Base-by-base conservation (phyloP, 352 stramenopile species). In the Phytophthora megakarya region DNA sequence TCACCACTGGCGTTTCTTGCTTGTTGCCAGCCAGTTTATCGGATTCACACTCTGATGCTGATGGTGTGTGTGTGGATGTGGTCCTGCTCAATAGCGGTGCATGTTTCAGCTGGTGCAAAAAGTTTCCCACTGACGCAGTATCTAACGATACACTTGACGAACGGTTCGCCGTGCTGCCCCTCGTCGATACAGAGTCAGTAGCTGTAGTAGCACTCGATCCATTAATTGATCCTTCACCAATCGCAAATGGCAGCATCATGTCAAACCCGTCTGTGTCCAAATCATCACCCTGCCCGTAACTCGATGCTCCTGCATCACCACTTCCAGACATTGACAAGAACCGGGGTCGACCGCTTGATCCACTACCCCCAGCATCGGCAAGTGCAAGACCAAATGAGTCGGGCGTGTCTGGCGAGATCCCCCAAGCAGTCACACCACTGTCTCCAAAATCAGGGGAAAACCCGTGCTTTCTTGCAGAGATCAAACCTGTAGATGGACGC, bases 91-190 rank as follows among this genome's bases (percentile, higher is more conserved):
- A 58, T 3, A 78, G 81, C 21, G 84, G 86, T 7, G 84, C 86
- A 33, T 91, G 75, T 65, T 93, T 93, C 26, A 95, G 61, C 48
- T 93, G 81, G 48, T 93, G 75, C 2, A 95, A 61, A 45, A 95
- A 95, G 51, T 75, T 88, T 3, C 84, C 84, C 25, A 95, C 83
- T 0, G 80, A 86, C 10, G 82, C 83, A 9, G 74, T 86, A 10
- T 89, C 77, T 63, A 80, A 81, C 15, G 73, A 72, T 8, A 49
- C 49, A 4, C 65, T 30, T 2, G 56, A 60, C 5, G 58, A 72
- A 25, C 48, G 61, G 15, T 58, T 69, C 0, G 58, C 26, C 21
- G 56, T 37, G 45, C 62, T 71, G 13, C 53, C 61, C 11, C 68
- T 50, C 6, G 60, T 61, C 11, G 57, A 72, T 4, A 61, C 73